phyloP scores from a whole-genome alignment of 2,329 filamentous ascomycete species.

The Albophoma yamanashiensis region DNA sequence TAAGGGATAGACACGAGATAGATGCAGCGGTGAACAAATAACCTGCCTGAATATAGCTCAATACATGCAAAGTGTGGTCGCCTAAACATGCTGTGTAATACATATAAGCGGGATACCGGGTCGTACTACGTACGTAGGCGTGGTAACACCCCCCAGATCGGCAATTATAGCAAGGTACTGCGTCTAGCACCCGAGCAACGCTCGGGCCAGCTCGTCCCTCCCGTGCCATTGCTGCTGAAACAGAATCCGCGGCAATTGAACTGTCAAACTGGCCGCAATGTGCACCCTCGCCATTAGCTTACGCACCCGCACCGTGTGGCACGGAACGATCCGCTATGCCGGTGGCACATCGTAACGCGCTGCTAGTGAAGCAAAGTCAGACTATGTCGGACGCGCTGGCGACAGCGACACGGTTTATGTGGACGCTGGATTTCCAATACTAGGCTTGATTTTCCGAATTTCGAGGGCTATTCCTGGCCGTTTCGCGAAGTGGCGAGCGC shows the following conservation, averaged over 20 bases:
- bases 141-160: too few species aligned
- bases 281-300: background rate
- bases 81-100: too few species aligned
- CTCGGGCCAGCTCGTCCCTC: background rate
- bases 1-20: too few species aligned
- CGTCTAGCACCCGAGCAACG: background rate
- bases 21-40: too few species aligned
- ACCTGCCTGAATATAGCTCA: too few species aligned
- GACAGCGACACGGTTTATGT: background rate
- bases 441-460: too few species aligned
- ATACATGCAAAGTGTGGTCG: too few species aligned
- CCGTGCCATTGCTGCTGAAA: background rate
- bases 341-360: background rate
- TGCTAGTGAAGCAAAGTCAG: background rate
- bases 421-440: too few species aligned
- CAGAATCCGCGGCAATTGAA: background rate
- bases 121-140: too few species aligned
- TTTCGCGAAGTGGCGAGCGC: too few species aligned
- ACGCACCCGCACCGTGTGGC: background rate
- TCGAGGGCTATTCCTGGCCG: too few species aligned
- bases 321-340: background rate
- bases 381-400: background rate
- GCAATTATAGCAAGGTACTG: background rate
- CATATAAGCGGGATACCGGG: too few species aligned
- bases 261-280: background rate